Evolutionary conservation across 2,329 filamentous ascomycete species (phyloP).

Genomic region (Nannizziopsis arthrosporioides): DNA sequence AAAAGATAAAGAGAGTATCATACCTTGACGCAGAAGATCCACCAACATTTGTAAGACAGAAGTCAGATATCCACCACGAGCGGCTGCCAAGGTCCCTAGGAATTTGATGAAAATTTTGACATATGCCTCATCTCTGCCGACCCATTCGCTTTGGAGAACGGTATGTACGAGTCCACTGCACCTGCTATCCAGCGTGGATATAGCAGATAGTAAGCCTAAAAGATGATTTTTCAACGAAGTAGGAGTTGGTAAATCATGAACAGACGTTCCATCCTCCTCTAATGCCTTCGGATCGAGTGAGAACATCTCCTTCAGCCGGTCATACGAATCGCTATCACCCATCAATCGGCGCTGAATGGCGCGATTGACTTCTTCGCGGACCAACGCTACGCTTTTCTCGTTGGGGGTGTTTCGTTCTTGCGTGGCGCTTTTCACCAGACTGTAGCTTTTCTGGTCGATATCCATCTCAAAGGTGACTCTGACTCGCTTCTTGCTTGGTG

Average conservation of each 20-base stretch:
- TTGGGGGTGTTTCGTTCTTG: neutral
- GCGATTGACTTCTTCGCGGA: constrained; percentile 50
- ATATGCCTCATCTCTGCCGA: constrained; percentile 50
- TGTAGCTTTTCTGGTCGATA: neutral
- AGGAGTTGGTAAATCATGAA: constrained; percentile 40
- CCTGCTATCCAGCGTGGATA: constrained; percentile 44
- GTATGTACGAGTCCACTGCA: constrained; percentile 49
- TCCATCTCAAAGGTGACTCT: constrained; percentile 23
- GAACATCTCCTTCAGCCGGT: constrained; percentile 45
- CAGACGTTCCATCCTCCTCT: constrained; percentile 24
- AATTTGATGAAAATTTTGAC: constrained; percentile 46
- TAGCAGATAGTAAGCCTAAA: constrained; percentile 46
- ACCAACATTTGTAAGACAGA: constrained; percentile 70
- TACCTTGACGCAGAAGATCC: constrained; percentile 55
- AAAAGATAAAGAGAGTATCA: constrained; percentile 33
- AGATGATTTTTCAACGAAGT: constrained; percentile 47
- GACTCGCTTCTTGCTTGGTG: constrained; percentile 27
- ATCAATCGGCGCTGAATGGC: constrained; percentile 43
- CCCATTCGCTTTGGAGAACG: constrained; percentile 48
- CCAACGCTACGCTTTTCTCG: constrained; percentile 45
- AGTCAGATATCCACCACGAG: constrained; percentile 66
- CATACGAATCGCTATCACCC: constrained; percentile 46
- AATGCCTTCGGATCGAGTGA: constrained; percentile 35
- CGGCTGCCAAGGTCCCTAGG: constrained; percentile 57
- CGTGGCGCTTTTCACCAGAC: neutral